Percentiles rank a stretch among this genome's conserved stretches.
Conservation (phyloP, 768 basidiomycete species). For the Tephrocybe sp. region DNA sequence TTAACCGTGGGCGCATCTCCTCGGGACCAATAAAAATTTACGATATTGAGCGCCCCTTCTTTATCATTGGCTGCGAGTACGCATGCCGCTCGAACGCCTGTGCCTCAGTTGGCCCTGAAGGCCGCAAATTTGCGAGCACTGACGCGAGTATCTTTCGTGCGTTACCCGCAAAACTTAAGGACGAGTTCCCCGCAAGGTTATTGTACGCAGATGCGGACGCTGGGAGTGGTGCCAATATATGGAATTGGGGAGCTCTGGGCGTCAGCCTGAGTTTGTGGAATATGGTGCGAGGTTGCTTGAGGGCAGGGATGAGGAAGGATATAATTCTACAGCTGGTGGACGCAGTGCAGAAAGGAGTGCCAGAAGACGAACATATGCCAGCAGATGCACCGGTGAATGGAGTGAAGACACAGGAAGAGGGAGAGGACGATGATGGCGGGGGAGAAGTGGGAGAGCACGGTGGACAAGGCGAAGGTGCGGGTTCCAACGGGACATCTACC, state of each 20-base stretch:
- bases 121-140: conserved; percentile 69
- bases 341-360: conserved; percentile 55
- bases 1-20: conserved; percentile 70
- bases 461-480: conserved; percentile 10
- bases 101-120: conserved; percentile 43
- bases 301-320: conserved; percentile 60
- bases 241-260: conserved; percentile 79
- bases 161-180: conserved; percentile 63
- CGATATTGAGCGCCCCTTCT: conserved; percentile 79
- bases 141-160: conserved; percentile 71
- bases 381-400: conserved; percentile 7
- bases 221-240: conserved; percentile 58
- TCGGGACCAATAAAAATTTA: conserved; percentile 78
- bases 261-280: conserved; percentile 75
- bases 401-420: conserved; percentile 31
- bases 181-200: conserved; percentile 72
- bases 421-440: not conserved
- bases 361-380: conserved; percentile 33
- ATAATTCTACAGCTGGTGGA: conserved; percentile 58
- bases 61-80: conserved; percentile 84
- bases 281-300: conserved; percentile 61
- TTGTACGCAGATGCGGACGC: conserved; percentile 57
- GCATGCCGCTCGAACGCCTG: conserved; percentile 58
- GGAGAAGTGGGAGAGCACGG: conserved; percentile 28
- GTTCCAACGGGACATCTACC: not conserved